phyloP scores from a whole-genome alignment of 768 basidiomycete species.

The Lentinus brumalis region DNA sequence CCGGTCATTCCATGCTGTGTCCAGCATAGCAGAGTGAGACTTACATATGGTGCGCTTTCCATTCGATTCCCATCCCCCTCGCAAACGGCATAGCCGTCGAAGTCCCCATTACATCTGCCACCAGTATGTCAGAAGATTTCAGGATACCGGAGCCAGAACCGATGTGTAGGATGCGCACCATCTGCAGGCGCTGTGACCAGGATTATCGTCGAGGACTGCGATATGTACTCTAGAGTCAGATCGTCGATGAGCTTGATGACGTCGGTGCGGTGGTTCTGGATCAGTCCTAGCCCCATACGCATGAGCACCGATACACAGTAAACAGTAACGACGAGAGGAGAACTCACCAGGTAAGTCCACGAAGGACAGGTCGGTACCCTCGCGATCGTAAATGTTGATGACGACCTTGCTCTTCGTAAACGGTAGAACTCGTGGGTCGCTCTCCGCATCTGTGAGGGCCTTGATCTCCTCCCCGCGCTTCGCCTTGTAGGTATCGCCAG shows the following conservation, averaged over 20 bases:
- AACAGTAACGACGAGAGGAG: slow-evolving; percentile 28
- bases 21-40: background rate
- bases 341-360: slow-evolving; percentile 31
- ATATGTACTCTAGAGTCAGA: slow-evolving; percentile 52
- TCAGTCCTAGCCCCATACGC: slow-evolving; percentile 44
- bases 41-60: slow-evolving; percentile 67
- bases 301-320: slow-evolving; percentile 3
- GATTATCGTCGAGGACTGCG: slow-evolving; percentile 55
- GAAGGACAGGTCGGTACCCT: slow-evolving; percentile 23
- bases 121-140: too few species aligned
- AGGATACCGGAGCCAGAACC: too few species aligned
- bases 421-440: slow-evolving; percentile 13
- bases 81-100: slow-evolving; percentile 61
- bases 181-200: slow-evolving; percentile 68
- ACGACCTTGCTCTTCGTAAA: slow-evolving; percentile 35
- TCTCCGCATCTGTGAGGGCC: slow-evolving; percentile 22
- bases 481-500: slow-evolving; percentile 22
- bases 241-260: slow-evolving; percentile 47
- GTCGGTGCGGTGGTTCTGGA: slow-evolving; percentile 50
- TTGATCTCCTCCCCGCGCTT: slow-evolving; percentile 31
- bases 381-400: slow-evolving; percentile 32
- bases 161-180: slow-evolving; percentile 38
- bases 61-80: slow-evolving; percentile 39
- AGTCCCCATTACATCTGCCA: slow-evolving; percentile 68
- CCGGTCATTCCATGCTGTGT: background rate